Evolutionary conservation across 1,284 basidiomycete species (phyloP).

Genomic region (Austroboletus novae-zelandiae): DNA sequence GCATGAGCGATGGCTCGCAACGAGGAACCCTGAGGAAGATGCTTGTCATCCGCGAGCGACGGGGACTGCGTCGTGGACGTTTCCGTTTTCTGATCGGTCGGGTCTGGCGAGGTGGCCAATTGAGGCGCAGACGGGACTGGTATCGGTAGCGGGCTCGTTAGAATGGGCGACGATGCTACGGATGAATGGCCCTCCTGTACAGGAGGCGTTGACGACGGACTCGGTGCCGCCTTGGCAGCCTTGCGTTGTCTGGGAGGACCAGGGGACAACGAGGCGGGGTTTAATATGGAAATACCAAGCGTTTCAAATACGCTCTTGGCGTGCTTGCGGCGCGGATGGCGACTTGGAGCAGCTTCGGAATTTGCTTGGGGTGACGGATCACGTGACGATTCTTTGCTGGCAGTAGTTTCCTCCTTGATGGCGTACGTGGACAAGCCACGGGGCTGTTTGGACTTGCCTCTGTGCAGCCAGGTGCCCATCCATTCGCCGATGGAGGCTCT

Average conservation of each 20-base stretch:
- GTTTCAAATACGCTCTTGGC: conserved; percentile 68
- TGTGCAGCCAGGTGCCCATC: conserved; percentile 67
- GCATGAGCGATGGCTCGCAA: conserved; percentile 79
- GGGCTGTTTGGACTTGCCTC: conserved; percentile 34
- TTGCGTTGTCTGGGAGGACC: conserved; percentile 29
- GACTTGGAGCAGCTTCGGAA: conserved; percentile 6
- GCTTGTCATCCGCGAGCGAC: conserved; percentile 30
- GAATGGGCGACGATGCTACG: conserved; percentile 39
- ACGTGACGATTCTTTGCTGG: conserved; percentile 21
- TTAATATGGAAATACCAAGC: conserved; percentile 64
- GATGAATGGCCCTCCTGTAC: conserved; percentile 26
- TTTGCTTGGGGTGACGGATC: conserved; percentile 21
- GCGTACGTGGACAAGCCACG: conserved; percentile 17
- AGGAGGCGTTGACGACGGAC: conserved; percentile 1
- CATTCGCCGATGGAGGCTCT: conserved; percentile 54
- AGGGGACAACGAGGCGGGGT: conserved; percentile 37
- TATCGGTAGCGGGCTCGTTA: conserved; percentile 36
- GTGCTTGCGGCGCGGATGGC: conserved; percentile 39
- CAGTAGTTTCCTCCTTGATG: conserved; percentile 18
- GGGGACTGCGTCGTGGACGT: conserved; percentile 32
- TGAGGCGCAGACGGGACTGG: conserved; percentile 42
- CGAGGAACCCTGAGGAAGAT: conserved; percentile 51
- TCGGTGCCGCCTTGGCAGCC: conserved; percentile 13
- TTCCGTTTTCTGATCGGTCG: conserved; percentile 22
- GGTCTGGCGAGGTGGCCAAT: conserved; percentile 35